These are phyloP conservation scores for Trichoderma erinaceum DNA, from an alignment of 495 filamentous ascomycete species.

Conservation along the genomic window DNA sequence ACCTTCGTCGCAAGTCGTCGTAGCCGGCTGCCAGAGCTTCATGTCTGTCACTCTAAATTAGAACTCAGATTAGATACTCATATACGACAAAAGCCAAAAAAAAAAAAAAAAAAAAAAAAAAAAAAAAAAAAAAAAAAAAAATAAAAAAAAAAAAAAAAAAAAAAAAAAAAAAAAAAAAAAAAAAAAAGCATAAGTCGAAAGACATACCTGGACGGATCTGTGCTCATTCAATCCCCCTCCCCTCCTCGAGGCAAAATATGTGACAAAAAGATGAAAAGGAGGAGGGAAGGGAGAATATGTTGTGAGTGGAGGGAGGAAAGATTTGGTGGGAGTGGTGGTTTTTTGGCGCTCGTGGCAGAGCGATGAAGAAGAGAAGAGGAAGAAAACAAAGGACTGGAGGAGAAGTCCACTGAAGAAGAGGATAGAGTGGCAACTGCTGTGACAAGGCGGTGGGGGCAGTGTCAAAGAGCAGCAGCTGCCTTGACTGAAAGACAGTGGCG, in stretches of 20 bases:
- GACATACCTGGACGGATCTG: background rate
- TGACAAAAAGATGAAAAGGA: background rate
- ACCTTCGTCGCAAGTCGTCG: conserved; percentile 99
- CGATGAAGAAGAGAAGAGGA: background rate
- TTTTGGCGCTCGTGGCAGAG: background rate
- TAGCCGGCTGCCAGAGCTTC: conserved; percentile 93
- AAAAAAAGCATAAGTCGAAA: background rate
- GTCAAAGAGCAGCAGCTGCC: background rate
- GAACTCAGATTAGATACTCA: background rate
- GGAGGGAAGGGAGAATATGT: background rate
- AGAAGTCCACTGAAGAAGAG: background rate
- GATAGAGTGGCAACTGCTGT: background rate
- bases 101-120: background rate
- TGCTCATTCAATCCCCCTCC: too few species aligned
- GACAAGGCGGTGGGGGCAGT: background rate
- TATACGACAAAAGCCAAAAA: background rate
- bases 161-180: background rate
- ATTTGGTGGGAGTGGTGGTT: background rate
- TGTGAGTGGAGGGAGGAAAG: background rate
- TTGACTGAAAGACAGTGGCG: too few species aligned
- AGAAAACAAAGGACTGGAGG: background rate
- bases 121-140: background rate
- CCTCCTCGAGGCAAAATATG: background rate
- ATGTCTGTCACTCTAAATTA: conserved; percentile 85
- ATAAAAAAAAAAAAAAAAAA: background rate